phyloP scores from a whole-genome alignment of 164 flowering plant genomes.

The Piper betle region DNA sequence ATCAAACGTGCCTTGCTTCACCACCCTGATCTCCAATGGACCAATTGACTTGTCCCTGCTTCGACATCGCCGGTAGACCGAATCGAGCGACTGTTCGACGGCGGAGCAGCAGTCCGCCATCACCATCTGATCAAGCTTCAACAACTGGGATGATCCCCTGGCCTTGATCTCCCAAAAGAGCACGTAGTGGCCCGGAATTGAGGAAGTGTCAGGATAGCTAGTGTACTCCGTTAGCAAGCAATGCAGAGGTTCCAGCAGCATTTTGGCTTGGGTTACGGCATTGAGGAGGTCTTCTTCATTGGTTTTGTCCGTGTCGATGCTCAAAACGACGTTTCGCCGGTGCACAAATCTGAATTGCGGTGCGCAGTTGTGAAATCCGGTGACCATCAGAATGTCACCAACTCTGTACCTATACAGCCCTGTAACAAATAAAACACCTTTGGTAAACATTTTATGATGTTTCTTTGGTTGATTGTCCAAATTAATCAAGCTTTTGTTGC shows the following conservation, averaged over 20 bases:
- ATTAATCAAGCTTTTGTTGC: too few relatives aligned
- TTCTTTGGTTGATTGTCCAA: too few relatives aligned
- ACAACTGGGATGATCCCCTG: constrained; percentile 3
- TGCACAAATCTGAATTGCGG: constrained; percentile 57
- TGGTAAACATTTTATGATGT: not conserved
- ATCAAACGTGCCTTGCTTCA: constrained; percentile 49
- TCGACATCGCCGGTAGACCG: constrained; percentile 52
- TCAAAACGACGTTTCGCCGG: constrained; percentile 48
- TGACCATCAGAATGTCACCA: constrained; percentile 49
- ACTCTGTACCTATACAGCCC: constrained; percentile 62
- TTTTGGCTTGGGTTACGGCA: constrained; percentile 37
- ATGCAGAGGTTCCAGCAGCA: constrained; percentile 26
- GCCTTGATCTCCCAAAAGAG: constrained; percentile 45
- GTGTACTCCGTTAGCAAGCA: constrained; percentile 46
- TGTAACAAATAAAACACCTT: constrained; percentile 7
- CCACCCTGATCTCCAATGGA: constrained; percentile 55
- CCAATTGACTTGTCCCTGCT: constrained; percentile 50
- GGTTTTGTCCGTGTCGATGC: constrained; percentile 60
- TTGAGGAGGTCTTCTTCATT: constrained; percentile 51
- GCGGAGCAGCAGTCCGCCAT: constrained; percentile 41
- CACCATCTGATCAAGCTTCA: constrained; percentile 20
- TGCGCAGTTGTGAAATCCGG: constrained; percentile 61
- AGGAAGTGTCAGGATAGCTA: constrained; percentile 49
- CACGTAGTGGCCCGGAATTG: constrained; percentile 57
- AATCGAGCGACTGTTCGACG: constrained; percentile 53